Evolutionary conservation across 208 protist species (phyloP).

Genomic region (Acanthamoeba quina): DNA sequence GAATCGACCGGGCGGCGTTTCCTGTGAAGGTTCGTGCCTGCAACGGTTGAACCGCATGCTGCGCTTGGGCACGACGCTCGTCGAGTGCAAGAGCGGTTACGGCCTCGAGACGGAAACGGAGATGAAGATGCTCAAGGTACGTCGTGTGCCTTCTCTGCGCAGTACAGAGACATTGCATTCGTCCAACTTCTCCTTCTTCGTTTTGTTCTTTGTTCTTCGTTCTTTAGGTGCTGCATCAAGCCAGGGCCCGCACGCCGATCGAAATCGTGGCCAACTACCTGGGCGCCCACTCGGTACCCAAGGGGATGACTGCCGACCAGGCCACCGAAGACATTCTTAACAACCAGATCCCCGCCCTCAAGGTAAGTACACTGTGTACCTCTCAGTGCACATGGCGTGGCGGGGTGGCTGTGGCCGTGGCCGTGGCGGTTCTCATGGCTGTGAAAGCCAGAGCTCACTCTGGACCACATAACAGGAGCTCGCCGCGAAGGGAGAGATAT

Average conservation of each 20-base stretch:
- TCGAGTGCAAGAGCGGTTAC: constrained; percentile 93
- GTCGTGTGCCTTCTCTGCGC: no score
- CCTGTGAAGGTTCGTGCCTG: constrained; percentile 14
- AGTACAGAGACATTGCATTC: not conserved
- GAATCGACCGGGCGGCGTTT: not conserved
- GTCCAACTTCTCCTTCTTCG: no score
- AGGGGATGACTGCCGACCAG: constrained; percentile 82
- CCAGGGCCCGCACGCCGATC: constrained; percentile 79
- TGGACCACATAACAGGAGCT: constrained; percentile 10
- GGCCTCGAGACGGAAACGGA: constrained; percentile 92
- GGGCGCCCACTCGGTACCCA: constrained; percentile 91
- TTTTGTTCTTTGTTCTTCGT: not conserved
- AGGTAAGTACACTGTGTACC: not conserved
- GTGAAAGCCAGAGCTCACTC: not conserved
- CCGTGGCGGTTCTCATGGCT: not conserved
- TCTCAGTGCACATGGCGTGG: not conserved
- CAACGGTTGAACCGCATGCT: constrained; percentile 90
- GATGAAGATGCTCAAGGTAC: constrained; percentile 93
- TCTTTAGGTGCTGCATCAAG: constrained; percentile 83
- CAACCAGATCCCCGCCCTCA: constrained; percentile 88
- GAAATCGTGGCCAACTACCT: constrained; percentile 90
- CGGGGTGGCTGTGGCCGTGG: no score
- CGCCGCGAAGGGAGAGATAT: constrained; percentile 79
- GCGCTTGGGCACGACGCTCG: constrained; percentile 87
- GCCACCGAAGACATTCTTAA: constrained; percentile 89